Conservation (phyloP, 495 filamentous ascomycete genomes). For the Podospora sp. region DNA sequence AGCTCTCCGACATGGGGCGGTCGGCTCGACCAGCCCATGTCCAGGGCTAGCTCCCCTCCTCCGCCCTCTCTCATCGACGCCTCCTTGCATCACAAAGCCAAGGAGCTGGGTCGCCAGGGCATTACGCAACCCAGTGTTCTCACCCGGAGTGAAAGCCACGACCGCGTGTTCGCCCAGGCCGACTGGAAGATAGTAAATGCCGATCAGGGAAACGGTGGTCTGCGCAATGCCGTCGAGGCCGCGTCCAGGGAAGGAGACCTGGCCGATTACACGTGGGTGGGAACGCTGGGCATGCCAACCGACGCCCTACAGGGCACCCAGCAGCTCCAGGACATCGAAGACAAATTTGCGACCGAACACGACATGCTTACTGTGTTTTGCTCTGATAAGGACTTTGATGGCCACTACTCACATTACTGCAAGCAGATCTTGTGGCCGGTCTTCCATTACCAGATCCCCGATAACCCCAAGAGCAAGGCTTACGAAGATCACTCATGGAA, state of each 20-base stretch:
- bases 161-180: slow-evolving; percentile 65
- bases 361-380: slow-evolving; percentile 80
- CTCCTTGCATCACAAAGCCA: slow-evolving; percentile 56
- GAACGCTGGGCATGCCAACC: slow-evolving; percentile 88
- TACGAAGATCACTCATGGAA: slow-evolving; percentile 96
- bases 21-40: slow-evolving; percentile 72
- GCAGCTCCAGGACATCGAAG: slow-evolving; percentile 76
- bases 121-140: slow-evolving; percentile 48
- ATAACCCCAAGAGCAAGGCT: slow-evolving; percentile 96
- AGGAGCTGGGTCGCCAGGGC: slow-evolving; percentile 50
- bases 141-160: slow-evolving; percentile 56
- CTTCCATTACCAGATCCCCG: slow-evolving; percentile 95
- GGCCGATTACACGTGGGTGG: slow-evolving; percentile 80
- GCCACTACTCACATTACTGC: slow-evolving; percentile 91
- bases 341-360: slow-evolving; percentile 74
- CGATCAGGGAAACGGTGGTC: slow-evolving; percentile 86
- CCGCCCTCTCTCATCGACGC: slow-evolving; percentile 72
- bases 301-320: slow-evolving; percentile 70
- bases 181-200: slow-evolving; percentile 83
- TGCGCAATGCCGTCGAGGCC: slow-evolving; percentile 83
- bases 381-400: slow-evolving; percentile 85
- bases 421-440: slow-evolving; percentile 90
- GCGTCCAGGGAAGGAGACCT: slow-evolving; percentile 64
- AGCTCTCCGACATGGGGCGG: slow-evolving; percentile 72
- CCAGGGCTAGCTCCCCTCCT: slow-evolving; percentile 65